phyloP scores from a whole-genome alignment of 139 green algal genomes.

The Picochlorum sp. region DNA sequence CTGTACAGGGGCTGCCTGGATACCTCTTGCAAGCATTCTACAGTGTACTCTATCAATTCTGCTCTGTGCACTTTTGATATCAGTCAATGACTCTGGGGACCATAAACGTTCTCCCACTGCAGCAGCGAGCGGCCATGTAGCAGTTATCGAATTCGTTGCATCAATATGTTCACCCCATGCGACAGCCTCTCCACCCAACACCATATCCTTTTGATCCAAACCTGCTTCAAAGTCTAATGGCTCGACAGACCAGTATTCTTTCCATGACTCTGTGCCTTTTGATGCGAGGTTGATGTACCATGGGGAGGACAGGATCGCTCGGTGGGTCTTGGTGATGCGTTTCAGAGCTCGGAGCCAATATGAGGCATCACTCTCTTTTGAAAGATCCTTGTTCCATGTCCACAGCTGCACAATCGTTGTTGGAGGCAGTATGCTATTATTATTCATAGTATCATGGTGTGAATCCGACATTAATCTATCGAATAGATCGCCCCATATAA shows the following conservation, averaged over 20 bases:
- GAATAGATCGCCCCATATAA: background rate
- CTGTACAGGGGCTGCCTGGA: background rate
- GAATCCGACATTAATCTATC: background rate
- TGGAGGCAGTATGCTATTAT: background rate
- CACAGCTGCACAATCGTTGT: background rate
- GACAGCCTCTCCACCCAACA: constrained; percentile 51
- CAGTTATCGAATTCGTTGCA: constrained; percentile 30
- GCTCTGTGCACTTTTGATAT: background rate
- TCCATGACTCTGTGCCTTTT: background rate
- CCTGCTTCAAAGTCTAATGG: constrained; percentile 4
- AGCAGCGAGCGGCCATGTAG: constrained; percentile 19
- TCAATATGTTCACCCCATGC: constrained; percentile 55
- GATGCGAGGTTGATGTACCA: background rate
- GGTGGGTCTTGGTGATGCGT: background rate
- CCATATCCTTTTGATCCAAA: constrained; percentile 25
- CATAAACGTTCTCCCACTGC: constrained; percentile 55
- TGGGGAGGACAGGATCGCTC: background rate
- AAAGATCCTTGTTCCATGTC: background rate
- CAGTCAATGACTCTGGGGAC: constrained; percentile 9
- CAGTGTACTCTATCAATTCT: background rate
- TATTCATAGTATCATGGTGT: background rate
- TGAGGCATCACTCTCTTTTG: background rate
- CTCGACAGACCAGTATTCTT: constrained; percentile 1
- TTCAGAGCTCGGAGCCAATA: background rate
- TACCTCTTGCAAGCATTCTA: background rate